Evolutionary conservation across 2,329 filamentous ascomycete species (phyloP).

Genomic region (Fonsecaea monophora): DNA sequence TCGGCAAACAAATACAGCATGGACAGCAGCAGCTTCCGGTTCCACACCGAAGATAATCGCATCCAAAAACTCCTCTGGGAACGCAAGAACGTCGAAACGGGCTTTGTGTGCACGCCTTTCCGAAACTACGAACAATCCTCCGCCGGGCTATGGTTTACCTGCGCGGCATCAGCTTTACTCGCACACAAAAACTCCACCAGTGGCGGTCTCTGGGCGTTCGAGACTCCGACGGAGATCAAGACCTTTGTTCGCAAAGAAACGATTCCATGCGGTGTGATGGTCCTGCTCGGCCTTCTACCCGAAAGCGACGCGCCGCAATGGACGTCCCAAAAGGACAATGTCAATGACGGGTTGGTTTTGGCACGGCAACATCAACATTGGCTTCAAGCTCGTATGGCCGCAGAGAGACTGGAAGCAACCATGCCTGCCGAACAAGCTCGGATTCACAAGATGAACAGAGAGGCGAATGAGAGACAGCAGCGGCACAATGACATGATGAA

Average conservation of each 20-base stretch:
- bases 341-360: slow-evolving; percentile 27
- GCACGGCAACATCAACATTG: slow-evolving; percentile 33
- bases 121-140: slow-evolving; percentile 26
- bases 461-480: slow-evolving; percentile 32
- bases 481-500: slow-evolving; percentile 37
- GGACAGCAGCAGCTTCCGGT: slow-evolving; percentile 42
- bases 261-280: slow-evolving; percentile 43
- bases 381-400: slow-evolving; percentile 35
- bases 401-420: slow-evolving; percentile 37
- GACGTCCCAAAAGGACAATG: slow-evolving; percentile 31
- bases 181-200: slow-evolving; percentile 30
- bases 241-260: slow-evolving; percentile 40
- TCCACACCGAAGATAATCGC: slow-evolving; percentile 40
- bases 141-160: slow-evolving; percentile 42
- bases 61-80: slow-evolving; percentile 41
- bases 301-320: slow-evolving; percentile 42
- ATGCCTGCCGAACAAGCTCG: slow-evolving; percentile 43
- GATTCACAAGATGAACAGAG: slow-evolving; percentile 37
- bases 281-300: slow-evolving; percentile 40
- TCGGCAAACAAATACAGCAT: slow-evolving; percentile 35
- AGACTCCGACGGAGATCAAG: slow-evolving; percentile 38
- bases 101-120: slow-evolving; percentile 32
- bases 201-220: slow-evolving; percentile 40
- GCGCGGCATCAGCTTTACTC: slow-evolving; percentile 39
- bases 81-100: slow-evolving; percentile 38